Evolutionary conservation across 2,329 filamentous ascomycete genomes (phyloP), one percentile per base, ranked within the genome.

Genomic region (Cordyceps javanica): DNA sequence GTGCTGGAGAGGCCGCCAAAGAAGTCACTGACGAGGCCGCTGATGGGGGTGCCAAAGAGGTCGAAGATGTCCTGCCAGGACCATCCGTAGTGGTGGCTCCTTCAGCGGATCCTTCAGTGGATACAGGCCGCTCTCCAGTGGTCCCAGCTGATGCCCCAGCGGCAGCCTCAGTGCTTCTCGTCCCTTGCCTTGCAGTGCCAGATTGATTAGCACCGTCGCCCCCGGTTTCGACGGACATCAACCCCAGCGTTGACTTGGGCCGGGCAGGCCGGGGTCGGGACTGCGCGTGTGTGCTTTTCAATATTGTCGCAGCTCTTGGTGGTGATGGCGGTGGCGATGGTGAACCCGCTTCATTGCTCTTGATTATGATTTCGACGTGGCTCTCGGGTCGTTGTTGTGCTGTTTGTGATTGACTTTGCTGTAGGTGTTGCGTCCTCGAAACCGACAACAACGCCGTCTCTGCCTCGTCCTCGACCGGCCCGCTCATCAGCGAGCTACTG

Each of bases 401-500:
- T 16, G 55, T 23, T 39, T 50, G 46, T 25, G 53, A 57, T 45
- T 32, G 36, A 39, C 38, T 26, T 42, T 21, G 50, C 25, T 45
- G 28, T 19, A 58, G 36, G 16, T 5, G 16, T 21, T 32, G 44
- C 16, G n/a, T 32, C 34, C 39, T 36, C 28, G 28, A 28, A 7
- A 19, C 23, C 21, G 36, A 32, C 23, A 59, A 59, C 26, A 59
- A 61, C 3, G 48, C 30, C 30, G 16, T 21, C 11, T 58, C 59
- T 6, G n/a, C n/a, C n/a, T 46, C 23, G 5, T 58, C 38, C 6
- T 54, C 56, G 53, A 38, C 44, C 51, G 49, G 42, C 54, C 60
- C 45, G 58, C 55, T 60, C 4, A 39, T 26, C 32, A 48, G 52
- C 50, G 57, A 63, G 51, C 50, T 56, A 26, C 45, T 32, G 14